Evolutionary conservation across 2,329 filamentous ascomycete species (phyloP).

Genomic region (Monilinia fructigena): DNA sequence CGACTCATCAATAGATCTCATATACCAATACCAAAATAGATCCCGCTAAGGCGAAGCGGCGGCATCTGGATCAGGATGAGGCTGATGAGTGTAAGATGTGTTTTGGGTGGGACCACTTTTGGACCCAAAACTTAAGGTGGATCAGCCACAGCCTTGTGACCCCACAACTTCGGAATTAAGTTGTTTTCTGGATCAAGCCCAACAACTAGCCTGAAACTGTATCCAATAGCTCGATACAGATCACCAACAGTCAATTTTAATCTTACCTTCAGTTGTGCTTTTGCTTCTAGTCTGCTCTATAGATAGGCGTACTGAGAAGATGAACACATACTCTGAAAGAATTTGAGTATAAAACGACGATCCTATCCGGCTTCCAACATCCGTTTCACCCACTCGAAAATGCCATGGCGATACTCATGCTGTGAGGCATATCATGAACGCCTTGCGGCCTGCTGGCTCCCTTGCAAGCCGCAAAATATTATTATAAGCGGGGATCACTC

Average conservation of each 20-base stretch:
- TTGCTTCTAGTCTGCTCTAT: background rate
- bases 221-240: background rate
- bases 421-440: background rate
- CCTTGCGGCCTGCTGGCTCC: too few species aligned
- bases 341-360: background rate
- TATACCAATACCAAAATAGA: background rate
- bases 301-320: background rate
- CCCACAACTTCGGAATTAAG: background rate
- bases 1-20: background rate
- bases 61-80: background rate
- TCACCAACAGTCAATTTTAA: background rate
- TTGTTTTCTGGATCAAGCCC: background rate
- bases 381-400: too few species aligned
- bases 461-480: background rate
- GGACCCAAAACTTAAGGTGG: constrained; percentile 1
- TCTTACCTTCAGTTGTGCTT: too few species aligned
- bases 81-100: constrained; percentile 5
- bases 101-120: background rate
- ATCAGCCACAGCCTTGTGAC: constrained; percentile 5
- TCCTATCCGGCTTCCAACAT: background rate
- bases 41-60: background rate
- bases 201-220: background rate
- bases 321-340: background rate
- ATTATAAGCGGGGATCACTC: too few species aligned
- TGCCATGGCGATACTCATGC: background rate